phyloP scores from a whole-genome alignment of 2,329 filamentous ascomycete genomes.

The Diplodia mutila region DNA sequence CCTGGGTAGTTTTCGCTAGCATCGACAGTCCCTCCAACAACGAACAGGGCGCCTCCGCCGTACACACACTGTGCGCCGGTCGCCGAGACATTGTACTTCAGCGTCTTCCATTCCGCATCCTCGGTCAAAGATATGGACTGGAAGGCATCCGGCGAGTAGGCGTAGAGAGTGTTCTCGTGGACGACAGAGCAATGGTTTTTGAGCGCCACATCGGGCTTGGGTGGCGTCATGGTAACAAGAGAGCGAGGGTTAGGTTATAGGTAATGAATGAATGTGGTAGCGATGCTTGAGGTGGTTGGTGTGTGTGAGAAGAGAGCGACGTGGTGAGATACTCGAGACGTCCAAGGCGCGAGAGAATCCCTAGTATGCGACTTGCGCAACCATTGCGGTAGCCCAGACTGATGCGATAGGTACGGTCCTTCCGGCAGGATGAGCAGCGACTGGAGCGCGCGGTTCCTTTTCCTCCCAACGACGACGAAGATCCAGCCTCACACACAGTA shows the following conservation, averaged over 20 bases:
- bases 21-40: slow-evolving; percentile 70
- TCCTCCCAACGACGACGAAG: slow-evolving; percentile 2
- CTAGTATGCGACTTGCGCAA: slow-evolving; percentile 19
- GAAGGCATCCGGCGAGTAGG: slow-evolving; percentile 76
- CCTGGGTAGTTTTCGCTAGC: slow-evolving; percentile 64
- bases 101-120: slow-evolving; percentile 71
- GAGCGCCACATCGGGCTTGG: slow-evolving; percentile 70
- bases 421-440: slow-evolving; percentile 9
- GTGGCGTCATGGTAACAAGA: slow-evolving; percentile 65
- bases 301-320: slow-evolving; percentile 15
- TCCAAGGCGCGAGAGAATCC: slow-evolving; percentile 12
- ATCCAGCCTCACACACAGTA: not conserved
- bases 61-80: slow-evolving; percentile 78
- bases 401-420: not conserved
- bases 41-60: slow-evolving; percentile 70
- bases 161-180: slow-evolving; percentile 80
- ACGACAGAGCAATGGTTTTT: slow-evolving; percentile 81
- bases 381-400: slow-evolving; percentile 19
- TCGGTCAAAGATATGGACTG: slow-evolving; percentile 70
- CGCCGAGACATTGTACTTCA: slow-evolving; percentile 70
- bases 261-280: not conserved
- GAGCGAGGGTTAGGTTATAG: not conserved
- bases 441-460: slow-evolving; percentile 14
- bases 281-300: not conserved
- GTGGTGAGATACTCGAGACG: slow-evolving; percentile 3